Evolutionary conservation across 2,329 filamentous ascomycete species (phyloP).

Genomic region (Leptographium flavum): DNA sequence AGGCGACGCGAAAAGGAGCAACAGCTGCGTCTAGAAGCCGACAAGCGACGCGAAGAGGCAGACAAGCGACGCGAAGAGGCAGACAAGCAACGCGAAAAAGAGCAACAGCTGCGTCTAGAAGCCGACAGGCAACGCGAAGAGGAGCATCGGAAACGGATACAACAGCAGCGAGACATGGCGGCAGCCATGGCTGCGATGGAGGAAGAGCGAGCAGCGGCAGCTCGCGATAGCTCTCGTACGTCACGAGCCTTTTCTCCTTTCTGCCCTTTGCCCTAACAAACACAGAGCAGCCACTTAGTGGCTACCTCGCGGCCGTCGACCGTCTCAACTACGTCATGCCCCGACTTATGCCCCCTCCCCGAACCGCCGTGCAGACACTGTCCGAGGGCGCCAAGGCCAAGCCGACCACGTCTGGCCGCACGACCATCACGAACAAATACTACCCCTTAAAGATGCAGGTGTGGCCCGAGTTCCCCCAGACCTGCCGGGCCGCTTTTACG

Average conservation of each 20-base stretch:
- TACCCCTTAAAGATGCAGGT: not conserved
- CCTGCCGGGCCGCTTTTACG: not conserved
- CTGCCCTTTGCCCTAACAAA: not conserved
- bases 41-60: not conserved
- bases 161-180: not conserved
- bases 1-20: no score
- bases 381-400: not conserved
- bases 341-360: not conserved
- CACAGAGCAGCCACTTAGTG: not conserved
- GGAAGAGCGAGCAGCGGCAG: not conserved
- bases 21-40: not conserved
- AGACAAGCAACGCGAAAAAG: not conserved
- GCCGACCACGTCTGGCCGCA: not conserved
- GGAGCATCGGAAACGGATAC: not conserved
- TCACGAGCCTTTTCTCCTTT: not conserved
- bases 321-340: not conserved
- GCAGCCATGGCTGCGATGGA: not conserved
- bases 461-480: not conserved
- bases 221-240: not conserved
- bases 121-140: no score
- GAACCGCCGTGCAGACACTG: not conserved
- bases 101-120: no score
- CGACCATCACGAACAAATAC: not conserved
- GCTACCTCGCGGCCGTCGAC: not conserved
- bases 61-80: not conserved